A percentile compares a stretch with the other conserved stretches of the same genome.
These are phyloP conservation scores for Canariomyces notabilis DNA, from an alignment of 2,329 filamentous ascomycete genomes.

Conservation along the genomic window DNA sequence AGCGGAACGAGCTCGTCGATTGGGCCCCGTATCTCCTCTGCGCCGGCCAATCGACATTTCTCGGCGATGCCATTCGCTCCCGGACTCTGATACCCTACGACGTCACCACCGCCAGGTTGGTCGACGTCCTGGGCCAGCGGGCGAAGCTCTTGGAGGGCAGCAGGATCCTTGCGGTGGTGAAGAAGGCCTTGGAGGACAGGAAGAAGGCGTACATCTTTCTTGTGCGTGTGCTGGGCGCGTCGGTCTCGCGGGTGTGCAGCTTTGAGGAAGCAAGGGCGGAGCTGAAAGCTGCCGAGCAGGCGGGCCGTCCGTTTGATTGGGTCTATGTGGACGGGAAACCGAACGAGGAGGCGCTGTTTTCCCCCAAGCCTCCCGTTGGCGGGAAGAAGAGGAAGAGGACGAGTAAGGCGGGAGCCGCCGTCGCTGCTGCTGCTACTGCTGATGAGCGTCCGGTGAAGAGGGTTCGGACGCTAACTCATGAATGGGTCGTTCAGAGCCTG, in stretches of 20 bases:
- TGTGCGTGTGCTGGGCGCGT: conserved; percentile 70
- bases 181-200: conserved; percentile 52
- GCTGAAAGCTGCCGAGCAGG: conserved; percentile 47
- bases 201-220: conserved; percentile 75
- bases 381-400: conserved; percentile 30
- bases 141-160: conserved; percentile 59
- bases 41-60: conserved; percentile 71
- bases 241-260: conserved; percentile 61
- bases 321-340: conserved; percentile 69
- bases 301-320: conserved; percentile 60
- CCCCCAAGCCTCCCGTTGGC: conserved; percentile 21
- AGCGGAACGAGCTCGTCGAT: conserved; percentile 56
- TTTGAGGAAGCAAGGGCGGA: conserved; percentile 58
- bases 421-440: conserved; percentile 17
- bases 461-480: conserved; percentile 69
- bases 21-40: conserved; percentile 82
- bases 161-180: conserved; percentile 67
- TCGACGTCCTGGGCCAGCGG: conserved; percentile 53
- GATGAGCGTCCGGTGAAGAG: conserved; percentile 40
- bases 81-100: conserved; percentile 61
- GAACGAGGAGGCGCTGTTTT: conserved; percentile 30
- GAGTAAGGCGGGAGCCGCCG: conserved; percentile 28
- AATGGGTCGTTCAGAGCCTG: conserved; percentile 86
- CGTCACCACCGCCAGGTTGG: conserved; percentile 50
- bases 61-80: conserved; percentile 73